Base-by-base conservation (phyloP, 768 basidiomycete species). In the Leccinum sublutescens region DNA sequence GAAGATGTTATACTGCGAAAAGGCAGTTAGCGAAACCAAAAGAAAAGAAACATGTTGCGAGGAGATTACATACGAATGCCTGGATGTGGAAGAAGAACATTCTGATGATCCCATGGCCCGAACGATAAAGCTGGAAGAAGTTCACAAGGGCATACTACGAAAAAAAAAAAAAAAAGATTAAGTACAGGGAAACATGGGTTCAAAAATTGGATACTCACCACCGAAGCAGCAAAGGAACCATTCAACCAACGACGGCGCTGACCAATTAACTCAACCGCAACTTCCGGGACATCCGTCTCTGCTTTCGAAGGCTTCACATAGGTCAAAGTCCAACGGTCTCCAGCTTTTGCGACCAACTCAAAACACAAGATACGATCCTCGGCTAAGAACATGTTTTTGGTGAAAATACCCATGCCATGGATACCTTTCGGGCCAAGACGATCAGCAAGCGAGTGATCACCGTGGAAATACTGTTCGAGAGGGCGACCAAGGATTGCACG, bases 51-150 rank as follows among this genome's bases (percentile, higher is more conserved):
- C 12, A 14, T 34, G 34, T 34, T n/a, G 27, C 25, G 45, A 45
- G 53, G 48, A 68, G 34, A 23, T 23, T 29, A 80, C 88, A 62
- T 71, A 93, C 93, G 55, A 98, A 59, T 45, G 87, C 95, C 75
- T 98, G 96, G 50, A 99, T 68, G 69, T 98, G 95, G 73, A 99
- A 86, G 80, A 98, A 94, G 79, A 98, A 89, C 90, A 98, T 93
- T 69, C 96, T 87, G 62, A 96, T 82, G 55, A 92, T 82, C 27
- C 90, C 90, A 67, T 98, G 95, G 12, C 87, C 84, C 29, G 91
- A 93, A 64, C 81, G 82, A 76, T 97, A 98, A 54, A 96, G 81
- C 62, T 83, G 81, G 80, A 89, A 92, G 78, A 96, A 98, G 76
- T 96, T 91, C 68, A 93, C 89, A n/a, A 97, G 75, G 6, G 93